Evolutionary conservation across 202 grass and related monocot genomes (phyloP), one percentile per base, ranked within the genome.

Genomic region (Saccharum hybrid): DNA sequence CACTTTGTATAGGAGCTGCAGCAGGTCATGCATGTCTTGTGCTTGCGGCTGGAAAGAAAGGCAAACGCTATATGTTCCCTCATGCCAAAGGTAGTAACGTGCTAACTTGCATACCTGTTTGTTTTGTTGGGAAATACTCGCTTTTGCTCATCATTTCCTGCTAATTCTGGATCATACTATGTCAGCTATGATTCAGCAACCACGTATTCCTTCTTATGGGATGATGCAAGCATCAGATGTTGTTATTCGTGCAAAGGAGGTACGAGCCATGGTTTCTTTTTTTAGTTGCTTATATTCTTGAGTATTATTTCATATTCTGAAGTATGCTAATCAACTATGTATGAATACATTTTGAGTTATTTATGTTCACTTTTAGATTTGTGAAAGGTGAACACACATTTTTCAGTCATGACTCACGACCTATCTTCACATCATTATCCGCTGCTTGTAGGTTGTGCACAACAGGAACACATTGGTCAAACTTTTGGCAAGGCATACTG

Each of bases 41-140:
- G 61, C 89, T 96, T 90, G 91, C 96, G 38, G 96, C 96, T 84
- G 96, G 96, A 70, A 96, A 89, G 64, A 99, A 99, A 88, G 96
- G 96, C 77, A 96, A 91, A 89, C 91, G 96, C n/a, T 99, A 93
- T 88, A 96, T 96, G 93, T 90, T 99, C 75, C 93, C 91, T 72
- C 89, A 92, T 94, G 86, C 91, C 30, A 88, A 85, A 90, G 93
- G 96, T 98, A 85, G 54, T 71, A 70, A 36, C 51, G 4, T 77
- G 64, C 37, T 42, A 68, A 80, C 68, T 81, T 73, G 7, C 38
- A 6, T 21, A 15, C 26, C 49, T 28, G 19, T 49, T 74, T 5
- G 10, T 10, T 45, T 85, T 77, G 16, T 38, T 41, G 46, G 26
- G 22, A 63, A 67, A 63, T 16, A 63, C 21, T 86, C 52, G 64